phyloP scores from a whole-genome alignment of 345 rosid species.

The Fremontodendron californicum region DNA sequence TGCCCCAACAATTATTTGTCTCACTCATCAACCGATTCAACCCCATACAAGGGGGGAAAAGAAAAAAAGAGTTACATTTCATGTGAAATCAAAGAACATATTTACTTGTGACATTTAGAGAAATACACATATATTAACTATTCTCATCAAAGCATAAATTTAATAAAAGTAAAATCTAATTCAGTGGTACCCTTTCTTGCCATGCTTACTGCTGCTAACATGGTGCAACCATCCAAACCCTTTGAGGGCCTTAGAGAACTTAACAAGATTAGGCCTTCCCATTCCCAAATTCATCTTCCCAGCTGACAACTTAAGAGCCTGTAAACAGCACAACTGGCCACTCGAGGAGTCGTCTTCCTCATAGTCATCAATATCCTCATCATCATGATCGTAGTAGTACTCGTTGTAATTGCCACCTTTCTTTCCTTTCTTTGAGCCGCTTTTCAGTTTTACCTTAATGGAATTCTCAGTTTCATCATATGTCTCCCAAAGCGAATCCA shows the following conservation, averaged over 20 bases:
- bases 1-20: neutral
- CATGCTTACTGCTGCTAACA: conserved; percentile 36
- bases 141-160: conserved; percentile 1
- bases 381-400: conserved; percentile 16
- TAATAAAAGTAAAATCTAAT: neutral
- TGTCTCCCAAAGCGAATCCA: conserved; percentile 93
- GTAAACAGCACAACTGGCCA: conserved; percentile 73
- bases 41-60: neutral
- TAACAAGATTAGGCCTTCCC: conserved; percentile 76
- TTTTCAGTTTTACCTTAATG: conserved; percentile 28
- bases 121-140: conserved; percentile 6
- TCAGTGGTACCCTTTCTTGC: conserved; percentile 41
- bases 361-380: conserved; percentile 29
- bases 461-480: conserved; percentile 54
- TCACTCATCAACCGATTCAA: neutral
- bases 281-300: conserved; percentile 90
- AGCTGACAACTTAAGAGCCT: conserved; percentile 81
- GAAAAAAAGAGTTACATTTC: neutral
- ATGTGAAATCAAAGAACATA: conserved; percentile 16
- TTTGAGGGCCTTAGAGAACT: conserved; percentile 63
- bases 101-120: conserved; percentile 21
- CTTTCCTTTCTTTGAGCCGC: conserved; percentile 31
- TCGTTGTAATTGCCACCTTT: conserved; percentile 15
- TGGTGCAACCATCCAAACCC: conserved; percentile 74
- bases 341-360: conserved; percentile 51